A percentile compares a stretch with the other conserved stretches of the same genome.
These are phyloP conservation scores for Amaranthus tricolor DNA, from an alignment of 179 eudicot species.

Conservation along the genomic window DNA sequence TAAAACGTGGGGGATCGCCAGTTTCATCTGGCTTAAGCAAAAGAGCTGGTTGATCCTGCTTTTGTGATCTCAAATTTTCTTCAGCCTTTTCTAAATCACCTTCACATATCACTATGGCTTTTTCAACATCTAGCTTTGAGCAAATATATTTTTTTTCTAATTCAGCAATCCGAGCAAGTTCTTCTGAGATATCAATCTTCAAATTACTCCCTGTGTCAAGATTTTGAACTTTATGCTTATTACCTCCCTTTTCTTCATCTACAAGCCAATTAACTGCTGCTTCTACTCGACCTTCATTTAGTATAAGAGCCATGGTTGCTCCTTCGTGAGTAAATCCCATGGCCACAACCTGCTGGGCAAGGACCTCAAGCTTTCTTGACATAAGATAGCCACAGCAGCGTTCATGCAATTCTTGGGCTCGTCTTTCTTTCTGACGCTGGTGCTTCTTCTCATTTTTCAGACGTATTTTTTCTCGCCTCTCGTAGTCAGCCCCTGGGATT, in stretches of 20 bases:
- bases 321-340: slow-evolving; percentile 91
- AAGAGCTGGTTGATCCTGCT: slow-evolving; percentile 48
- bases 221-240: slow-evolving; percentile 47
- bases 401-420: slow-evolving; percentile 92
- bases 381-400: slow-evolving; percentile 78
- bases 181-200: slow-evolving; percentile 85
- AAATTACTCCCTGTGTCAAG: slow-evolving; percentile 51
- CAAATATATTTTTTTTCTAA: slow-evolving; percentile 61
- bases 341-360: slow-evolving; percentile 79
- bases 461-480: slow-evolving; percentile 86
- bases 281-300: slow-evolving; percentile 80
- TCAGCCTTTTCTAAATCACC: slow-evolving; percentile 87
- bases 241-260: slow-evolving; percentile 63
- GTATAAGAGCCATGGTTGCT: slow-evolving; percentile 83
- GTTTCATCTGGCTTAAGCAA: slow-evolving; percentile 55
- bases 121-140: slow-evolving; percentile 81
- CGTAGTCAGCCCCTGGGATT: slow-evolving; percentile 79
- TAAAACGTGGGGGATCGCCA: slow-evolving; percentile 37
- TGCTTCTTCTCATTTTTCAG: slow-evolving; percentile 91
- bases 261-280: slow-evolving; percentile 81
- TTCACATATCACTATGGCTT: slow-evolving; percentile 76
- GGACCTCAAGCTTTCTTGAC: slow-evolving; percentile 89
- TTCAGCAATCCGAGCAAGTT: slow-evolving; percentile 69
- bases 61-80: slow-evolving; percentile 55
- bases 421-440: slow-evolving; percentile 92